Conservation (phyloP, 108 stramenopile species). For the Skeletonema tropicum region DNA sequence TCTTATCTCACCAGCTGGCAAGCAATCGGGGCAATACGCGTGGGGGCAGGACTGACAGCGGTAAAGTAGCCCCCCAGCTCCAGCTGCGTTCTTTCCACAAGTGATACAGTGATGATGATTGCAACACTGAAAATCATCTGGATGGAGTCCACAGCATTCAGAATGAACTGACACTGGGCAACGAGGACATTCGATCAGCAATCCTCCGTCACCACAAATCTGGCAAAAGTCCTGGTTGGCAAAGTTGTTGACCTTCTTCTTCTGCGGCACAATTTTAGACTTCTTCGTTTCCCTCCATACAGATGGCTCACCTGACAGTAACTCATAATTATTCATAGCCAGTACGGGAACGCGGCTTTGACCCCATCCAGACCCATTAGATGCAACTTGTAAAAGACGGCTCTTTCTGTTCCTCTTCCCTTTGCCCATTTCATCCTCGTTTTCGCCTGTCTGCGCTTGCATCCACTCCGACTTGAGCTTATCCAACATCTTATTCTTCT, state of each 20-base stretch:
- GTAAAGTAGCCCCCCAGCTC: constrained; percentile 86
- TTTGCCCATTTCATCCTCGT: constrained; percentile 42
- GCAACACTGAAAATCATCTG: constrained; percentile 57
- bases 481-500: constrained; percentile 23
- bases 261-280: constrained; percentile 16
- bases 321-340: constrained; percentile 64
- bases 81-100: constrained; percentile 59
- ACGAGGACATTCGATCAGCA: constrained; percentile 65
- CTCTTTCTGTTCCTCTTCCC: constrained; percentile 58
- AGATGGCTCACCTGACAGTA: constrained; percentile 64
- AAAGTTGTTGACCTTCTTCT: constrained; percentile 26
- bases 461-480: constrained; percentile 41
- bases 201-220: constrained; percentile 81
- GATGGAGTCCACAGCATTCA: constrained; percentile 48
- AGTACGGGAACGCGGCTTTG: constrained; percentile 56
- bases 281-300: constrained; percentile 66
- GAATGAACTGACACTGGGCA: constrained; percentile 66
- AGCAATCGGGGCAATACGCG: constrained; percentile 86
- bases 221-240: constrained; percentile 64
- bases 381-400: constrained; percentile 54
- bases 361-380: constrained; percentile 63
- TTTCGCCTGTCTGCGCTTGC: constrained; percentile 34
- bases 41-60: constrained; percentile 77
- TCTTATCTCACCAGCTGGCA: constrained; percentile 49
- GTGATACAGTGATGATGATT: constrained; percentile 78